Conservation (phyloP, 441 rosid species). For the Adansonia madagascariensis region DNA sequence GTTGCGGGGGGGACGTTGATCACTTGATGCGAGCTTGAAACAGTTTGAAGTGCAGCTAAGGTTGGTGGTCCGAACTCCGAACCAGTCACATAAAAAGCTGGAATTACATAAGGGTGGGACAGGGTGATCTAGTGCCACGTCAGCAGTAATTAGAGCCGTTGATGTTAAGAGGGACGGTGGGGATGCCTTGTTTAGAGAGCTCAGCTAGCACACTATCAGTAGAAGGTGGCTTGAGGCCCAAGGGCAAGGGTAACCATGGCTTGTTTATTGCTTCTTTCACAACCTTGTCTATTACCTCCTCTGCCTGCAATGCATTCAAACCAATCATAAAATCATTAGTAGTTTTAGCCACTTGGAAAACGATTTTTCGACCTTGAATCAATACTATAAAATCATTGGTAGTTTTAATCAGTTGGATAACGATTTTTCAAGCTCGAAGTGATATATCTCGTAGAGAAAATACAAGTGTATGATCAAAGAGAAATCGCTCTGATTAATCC, state of each 20-base stretch:
- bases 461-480: neutral
- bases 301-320: constrained; percentile 54
- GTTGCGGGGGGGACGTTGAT: too few relatives aligned
- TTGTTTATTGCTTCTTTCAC: constrained; percentile 88
- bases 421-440: neutral
- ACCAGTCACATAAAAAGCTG: neutral
- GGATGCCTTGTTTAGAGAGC: constrained; percentile 81
- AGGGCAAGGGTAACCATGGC: constrained; percentile 89
- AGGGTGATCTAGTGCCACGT: neutral
- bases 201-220: constrained; percentile 75
- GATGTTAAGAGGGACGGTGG: constrained; percentile 53
- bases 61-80: neutral
- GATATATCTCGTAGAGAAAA: too few relatives aligned
- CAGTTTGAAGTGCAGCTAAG: neutral
- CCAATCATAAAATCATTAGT: neutral
- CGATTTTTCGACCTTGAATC: neutral
- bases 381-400: too few relatives aligned
- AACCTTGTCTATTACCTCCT: constrained; percentile 75
- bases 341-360: neutral
- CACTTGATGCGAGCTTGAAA: neutral
- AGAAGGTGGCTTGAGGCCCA: constrained; percentile 91
- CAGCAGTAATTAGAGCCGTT: constrained; percentile 36
- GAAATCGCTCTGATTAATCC: neutral
- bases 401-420: neutral
- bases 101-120: constrained; percentile 1